Percentiles rank a stretch among this genome's conserved stretches.
phyloP scores from a whole-genome alignment of 75 land plant genomes.

The Pinus tabuliformis region DNA sequence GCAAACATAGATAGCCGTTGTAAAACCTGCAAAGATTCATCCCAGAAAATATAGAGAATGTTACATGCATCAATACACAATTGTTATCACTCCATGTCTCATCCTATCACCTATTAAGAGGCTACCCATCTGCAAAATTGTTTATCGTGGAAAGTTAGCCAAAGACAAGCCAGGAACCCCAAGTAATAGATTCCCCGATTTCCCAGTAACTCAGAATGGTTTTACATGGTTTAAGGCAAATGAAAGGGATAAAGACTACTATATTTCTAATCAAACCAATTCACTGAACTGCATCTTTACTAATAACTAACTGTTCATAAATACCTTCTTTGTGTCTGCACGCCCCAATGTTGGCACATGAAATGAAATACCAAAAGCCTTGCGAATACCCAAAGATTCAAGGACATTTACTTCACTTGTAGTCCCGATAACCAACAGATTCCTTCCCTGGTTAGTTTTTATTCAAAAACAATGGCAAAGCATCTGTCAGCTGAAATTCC shows the following conservation, averaged over 20 bases:
- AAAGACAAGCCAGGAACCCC: not conserved
- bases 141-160: not conserved
- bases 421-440: conserved; percentile 83
- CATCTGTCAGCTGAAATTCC: not conserved
- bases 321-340: conserved; percentile 74
- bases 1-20: conserved; percentile 62
- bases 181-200: not conserved
- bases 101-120: no score
- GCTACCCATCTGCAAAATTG: not conserved
- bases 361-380: conserved; percentile 71
- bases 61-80: not conserved
- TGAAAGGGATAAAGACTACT: not conserved
- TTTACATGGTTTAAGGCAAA: not conserved
- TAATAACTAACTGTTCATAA: not conserved
- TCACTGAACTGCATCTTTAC: not conserved
- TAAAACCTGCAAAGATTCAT: conserved; percentile 50
- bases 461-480: not conserved
- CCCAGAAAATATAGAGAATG: not conserved
- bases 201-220: not conserved
- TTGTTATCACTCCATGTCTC: not conserved
- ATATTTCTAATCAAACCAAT: not conserved
- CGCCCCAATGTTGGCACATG: conserved; percentile 63
- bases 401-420: conserved; percentile 72
- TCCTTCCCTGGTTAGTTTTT: conserved; percentile 63
- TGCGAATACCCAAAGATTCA: conserved; percentile 64